phyloP scores from a whole-genome alignment of 2,329 filamentous ascomycete species.

The Hypoxylon sp. region DNA sequence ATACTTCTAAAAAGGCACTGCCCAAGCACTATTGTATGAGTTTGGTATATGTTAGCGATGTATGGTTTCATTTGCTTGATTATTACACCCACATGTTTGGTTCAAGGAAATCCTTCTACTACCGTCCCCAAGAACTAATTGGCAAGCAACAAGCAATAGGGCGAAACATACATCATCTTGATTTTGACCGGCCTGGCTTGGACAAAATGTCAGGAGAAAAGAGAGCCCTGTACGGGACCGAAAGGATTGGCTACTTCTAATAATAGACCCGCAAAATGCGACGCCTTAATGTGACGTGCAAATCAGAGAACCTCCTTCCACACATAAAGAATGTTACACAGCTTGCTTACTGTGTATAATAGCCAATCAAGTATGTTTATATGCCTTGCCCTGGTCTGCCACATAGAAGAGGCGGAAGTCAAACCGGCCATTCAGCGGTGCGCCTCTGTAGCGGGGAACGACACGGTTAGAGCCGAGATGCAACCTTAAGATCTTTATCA shows the following conservation, averaged over 20 bases:
- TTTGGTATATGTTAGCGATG: neutral
- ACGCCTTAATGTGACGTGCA: neutral
- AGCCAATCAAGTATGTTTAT: neutral
- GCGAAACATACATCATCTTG: neutral
- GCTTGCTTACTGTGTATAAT: slow-evolving; percentile 17
- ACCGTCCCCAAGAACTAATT: neutral
- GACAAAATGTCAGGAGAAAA: neutral
- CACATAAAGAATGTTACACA: slow-evolving; percentile 12
- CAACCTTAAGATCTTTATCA: neutral
- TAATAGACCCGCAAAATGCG: neutral
- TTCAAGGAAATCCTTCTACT: neutral
- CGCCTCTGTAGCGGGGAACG: neutral
- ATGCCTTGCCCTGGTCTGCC: neutral
- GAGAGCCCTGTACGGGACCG: slow-evolving; percentile 5
- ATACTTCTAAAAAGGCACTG: neutral
- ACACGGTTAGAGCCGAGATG: neutral
- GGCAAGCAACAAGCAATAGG: neutral
- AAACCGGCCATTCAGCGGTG: neutral
- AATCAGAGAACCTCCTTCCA: neutral
- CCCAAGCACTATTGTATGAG: neutral
- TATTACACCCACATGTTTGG: neutral
- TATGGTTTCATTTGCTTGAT: neutral
- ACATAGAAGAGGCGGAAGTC: neutral
- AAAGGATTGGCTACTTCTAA: slow-evolving; percentile 2
- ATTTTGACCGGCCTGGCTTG: neutral